Conservation (phyloP, 805 yeast species). For the Saccharomycopsis oosterbeekiorum region DNA sequence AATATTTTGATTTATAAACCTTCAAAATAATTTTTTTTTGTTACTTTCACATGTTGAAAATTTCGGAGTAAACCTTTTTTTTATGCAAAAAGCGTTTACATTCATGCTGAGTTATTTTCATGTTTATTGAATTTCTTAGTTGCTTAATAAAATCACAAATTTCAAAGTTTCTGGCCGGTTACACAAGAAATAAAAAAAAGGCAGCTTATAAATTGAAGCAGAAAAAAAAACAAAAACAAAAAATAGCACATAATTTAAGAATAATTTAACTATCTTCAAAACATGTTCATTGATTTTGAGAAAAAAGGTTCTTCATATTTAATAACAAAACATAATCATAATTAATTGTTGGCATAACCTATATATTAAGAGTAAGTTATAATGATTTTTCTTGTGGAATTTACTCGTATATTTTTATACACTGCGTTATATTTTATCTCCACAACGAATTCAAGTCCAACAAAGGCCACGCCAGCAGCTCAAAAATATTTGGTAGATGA, state of each 20-base stretch:
- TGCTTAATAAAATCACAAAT: not conserved
- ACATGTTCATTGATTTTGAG: too few relatives aligned
- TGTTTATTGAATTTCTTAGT: not conserved
- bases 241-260: too few relatives aligned
- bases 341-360: not conserved
- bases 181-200: too few relatives aligned
- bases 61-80: not conserved
- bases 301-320: too few relatives aligned
- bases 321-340: too few relatives aligned
- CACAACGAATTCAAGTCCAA: not conserved
- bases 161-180: not conserved
- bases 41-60: not conserved
- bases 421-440: not conserved
- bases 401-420: not conserved
- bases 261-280: too few relatives aligned
- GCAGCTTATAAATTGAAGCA: not conserved
- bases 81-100: not conserved
- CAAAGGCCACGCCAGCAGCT: not conserved
- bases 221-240: too few relatives aligned
- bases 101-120: not conserved
- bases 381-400: not conserved
- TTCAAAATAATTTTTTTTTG: not conserved
- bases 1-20: too few relatives aligned
- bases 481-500: constrained; percentile 6
- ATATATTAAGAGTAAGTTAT: not conserved